phyloP scores from a whole-genome alignment of 2,329 filamentous ascomycete species.

The Fusarium fracticaudum region DNA sequence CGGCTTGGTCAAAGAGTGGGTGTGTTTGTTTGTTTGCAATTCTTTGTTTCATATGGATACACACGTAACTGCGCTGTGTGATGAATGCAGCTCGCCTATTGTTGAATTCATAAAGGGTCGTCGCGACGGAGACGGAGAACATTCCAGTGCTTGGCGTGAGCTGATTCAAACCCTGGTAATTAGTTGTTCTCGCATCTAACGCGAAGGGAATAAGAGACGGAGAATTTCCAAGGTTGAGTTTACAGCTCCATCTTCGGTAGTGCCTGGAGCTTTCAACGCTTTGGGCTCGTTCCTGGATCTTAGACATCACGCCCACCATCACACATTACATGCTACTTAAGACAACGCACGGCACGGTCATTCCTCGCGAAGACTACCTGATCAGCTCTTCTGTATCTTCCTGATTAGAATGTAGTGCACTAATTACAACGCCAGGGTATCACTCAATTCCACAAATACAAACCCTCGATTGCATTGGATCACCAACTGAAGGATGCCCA shows the following conservation, averaged over 20 bases:
- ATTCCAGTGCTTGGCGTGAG: neutral
- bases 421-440: neutral
- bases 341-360: neutral
- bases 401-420: neutral
- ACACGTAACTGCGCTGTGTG: neutral
- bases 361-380: neutral
- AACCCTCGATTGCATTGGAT: neutral
- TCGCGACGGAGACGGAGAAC: neutral
- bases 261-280: neutral
- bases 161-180: neutral
- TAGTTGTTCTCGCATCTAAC: neutral
- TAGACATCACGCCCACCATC: neutral
- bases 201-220: neutral
- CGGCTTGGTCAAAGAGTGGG: neutral
- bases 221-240: neutral
- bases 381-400: neutral
- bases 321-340: neutral
- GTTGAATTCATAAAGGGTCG: neutral
- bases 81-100: constrained; percentile 28
- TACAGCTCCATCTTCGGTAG: constrained; percentile 1
- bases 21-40: neutral
- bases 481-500: neutral
- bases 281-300: neutral
- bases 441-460: neutral
- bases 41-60: neutral